phyloP scores from a whole-genome alignment of 805 yeast genomes.

The Jamesozyma hellenica region DNA sequence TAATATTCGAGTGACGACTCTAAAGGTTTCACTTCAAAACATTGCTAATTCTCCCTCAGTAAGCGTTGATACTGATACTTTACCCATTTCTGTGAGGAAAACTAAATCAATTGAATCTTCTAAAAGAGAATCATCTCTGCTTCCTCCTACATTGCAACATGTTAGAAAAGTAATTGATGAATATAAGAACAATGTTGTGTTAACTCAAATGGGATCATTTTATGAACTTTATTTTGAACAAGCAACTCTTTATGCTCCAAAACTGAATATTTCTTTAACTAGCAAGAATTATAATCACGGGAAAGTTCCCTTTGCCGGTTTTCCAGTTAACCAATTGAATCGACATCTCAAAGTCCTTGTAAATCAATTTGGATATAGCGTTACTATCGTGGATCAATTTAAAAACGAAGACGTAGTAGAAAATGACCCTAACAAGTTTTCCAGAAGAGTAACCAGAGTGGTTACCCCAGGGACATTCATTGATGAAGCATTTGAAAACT shows the following conservation, averaged over 20 bases:
- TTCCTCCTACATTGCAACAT: constrained; percentile 31
- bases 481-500: constrained; percentile 75
- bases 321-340: constrained; percentile 63
- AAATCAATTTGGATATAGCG: constrained; percentile 56
- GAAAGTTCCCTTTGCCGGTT: constrained; percentile 78
- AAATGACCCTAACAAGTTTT: constrained; percentile 34
- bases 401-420: constrained; percentile 21
- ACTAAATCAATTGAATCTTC: not conserved
- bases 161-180: constrained; percentile 36
- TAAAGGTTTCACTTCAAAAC: not conserved
- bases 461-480: constrained; percentile 89
- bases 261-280: constrained; percentile 64
- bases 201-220: constrained; percentile 79
- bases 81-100: not conserved
- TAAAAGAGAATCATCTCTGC: not conserved
- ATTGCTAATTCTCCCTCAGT: not conserved
- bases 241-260: constrained; percentile 63
- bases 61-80: not conserved
- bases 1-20: not conserved
- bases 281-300: constrained; percentile 36
- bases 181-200: constrained; percentile 45
- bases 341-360: constrained; percentile 68
- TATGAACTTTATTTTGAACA: constrained; percentile 85
- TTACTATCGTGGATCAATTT: constrained; percentile 74
- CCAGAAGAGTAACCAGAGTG: constrained; percentile 65